These are phyloP conservation scores for Pelagomonas calceolata DNA, from an alignment of 108 stramenopile species.

Conservation along the genomic window DNA sequence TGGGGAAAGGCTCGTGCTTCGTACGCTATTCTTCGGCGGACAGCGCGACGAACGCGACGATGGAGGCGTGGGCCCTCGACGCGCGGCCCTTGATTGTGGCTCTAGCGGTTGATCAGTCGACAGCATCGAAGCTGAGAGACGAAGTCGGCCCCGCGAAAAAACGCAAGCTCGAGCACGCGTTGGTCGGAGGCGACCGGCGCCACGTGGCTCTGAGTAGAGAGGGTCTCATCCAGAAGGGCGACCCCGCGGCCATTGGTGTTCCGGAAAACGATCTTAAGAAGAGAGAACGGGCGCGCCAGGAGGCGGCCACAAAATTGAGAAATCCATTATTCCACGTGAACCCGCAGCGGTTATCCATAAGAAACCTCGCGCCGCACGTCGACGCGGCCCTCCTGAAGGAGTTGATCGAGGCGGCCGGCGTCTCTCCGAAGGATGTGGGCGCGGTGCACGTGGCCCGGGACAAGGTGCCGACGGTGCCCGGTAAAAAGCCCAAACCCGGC, in stretches of 20 bases:
- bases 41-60: conserved; percentile 15
- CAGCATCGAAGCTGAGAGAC: neutral
- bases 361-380: conserved; percentile 78
- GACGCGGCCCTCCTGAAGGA: conserved; percentile 66
- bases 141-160: neutral
- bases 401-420: conserved; percentile 39
- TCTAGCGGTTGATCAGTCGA: neutral
- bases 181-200: conserved; percentile 65
- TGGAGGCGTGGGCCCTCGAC: conserved; percentile 13
- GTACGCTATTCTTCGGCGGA: conserved; percentile 52
- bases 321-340: conserved; percentile 95
- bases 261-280: conserved; percentile 75
- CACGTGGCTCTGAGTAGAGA: conserved; percentile 87
- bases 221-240: conserved; percentile 57
- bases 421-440: conserved; percentile 28
- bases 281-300: conserved; percentile 66
- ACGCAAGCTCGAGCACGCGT: neutral
- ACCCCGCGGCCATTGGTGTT: conserved; percentile 56
- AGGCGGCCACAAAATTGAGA: conserved; percentile 81
- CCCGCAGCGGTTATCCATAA: conserved; percentile 69
- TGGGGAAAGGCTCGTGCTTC: conserved; percentile 75
- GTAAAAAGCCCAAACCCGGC: conserved; percentile 32
- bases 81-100: conserved; percentile 2
- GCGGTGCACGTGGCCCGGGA: conserved; percentile 70
- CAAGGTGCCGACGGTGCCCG: conserved; percentile 41